Evolutionary conservation across 495 filamentous ascomycete species (phyloP).

Genomic region (Bathelium albidoporum): DNA sequence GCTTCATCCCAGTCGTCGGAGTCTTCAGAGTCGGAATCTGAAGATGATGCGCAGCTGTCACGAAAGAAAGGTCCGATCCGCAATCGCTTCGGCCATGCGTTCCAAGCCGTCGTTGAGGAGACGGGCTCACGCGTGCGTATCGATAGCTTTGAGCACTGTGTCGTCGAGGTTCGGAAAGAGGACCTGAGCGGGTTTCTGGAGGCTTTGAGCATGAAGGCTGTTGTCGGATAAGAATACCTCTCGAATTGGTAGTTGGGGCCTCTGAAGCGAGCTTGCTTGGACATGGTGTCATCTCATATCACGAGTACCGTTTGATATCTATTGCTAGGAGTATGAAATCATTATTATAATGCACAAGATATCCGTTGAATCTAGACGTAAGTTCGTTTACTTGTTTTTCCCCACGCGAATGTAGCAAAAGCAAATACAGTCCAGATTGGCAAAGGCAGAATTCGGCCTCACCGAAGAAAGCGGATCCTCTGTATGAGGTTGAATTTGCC

Average conservation of each 20-base stretch:
- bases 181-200: conserved; percentile 88
- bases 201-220: conserved; percentile 79
- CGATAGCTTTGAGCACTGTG: conserved; percentile 94
- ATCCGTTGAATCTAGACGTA: not conserved
- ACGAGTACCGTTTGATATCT: not conserved
- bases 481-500: too few relatives aligned
- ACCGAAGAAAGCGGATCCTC: too few relatives aligned
- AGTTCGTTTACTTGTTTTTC: not conserved
- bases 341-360: not conserved
- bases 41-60: conserved; percentile 46
- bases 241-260: not conserved
- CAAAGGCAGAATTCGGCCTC: too few relatives aligned
- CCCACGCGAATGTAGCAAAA: too few relatives aligned
- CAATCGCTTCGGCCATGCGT: conserved; percentile 88
- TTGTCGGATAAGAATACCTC: conserved; percentile 73
- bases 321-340: not conserved
- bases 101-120: conserved; percentile 88
- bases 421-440: too few relatives aligned
- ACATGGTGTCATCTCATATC: not conserved
- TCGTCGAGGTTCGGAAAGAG: conserved; percentile 93
- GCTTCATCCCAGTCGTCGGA: not conserved
- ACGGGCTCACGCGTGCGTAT: conserved; percentile 84
- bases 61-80: conserved; percentile 55
- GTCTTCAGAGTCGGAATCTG: conserved; percentile 31
- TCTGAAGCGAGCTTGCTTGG: not conserved